phyloP scores from a whole-genome alignment of 2,329 filamentous ascomycete species.

The Penicillium oxalicum region DNA sequence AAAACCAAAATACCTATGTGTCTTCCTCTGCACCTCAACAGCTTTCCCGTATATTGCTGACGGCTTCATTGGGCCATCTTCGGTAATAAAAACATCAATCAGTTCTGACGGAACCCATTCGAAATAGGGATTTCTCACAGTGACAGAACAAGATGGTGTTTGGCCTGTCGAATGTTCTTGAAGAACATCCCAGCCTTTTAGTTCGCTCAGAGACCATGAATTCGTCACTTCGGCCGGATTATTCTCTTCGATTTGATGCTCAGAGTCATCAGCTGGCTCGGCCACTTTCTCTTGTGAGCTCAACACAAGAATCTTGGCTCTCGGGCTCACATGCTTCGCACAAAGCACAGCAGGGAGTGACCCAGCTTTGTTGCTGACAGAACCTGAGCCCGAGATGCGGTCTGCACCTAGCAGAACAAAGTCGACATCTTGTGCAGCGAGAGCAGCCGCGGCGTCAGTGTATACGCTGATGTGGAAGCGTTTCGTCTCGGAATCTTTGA shows the following conservation, averaged over 20 bases:
- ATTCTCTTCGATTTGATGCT: conserved; percentile 50
- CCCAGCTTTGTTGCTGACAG: conserved; percentile 63
- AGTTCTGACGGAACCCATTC: conserved; percentile 53
- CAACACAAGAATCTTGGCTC: conserved; percentile 49
- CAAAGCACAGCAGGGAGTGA: conserved; percentile 55
- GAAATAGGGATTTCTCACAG: conserved; percentile 49
- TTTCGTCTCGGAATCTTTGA: conserved; percentile 12
- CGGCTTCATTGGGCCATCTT: conserved; percentile 42
- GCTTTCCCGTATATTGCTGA: conserved; percentile 21
- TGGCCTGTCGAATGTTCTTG: conserved; percentile 10
- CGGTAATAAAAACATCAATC: conserved; percentile 52
- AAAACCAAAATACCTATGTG: conserved; percentile 18
- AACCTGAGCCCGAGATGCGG: conserved; percentile 51
- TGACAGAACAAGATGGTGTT: conserved; percentile 18
- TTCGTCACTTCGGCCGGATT: conserved; percentile 46
- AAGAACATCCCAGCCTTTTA: conserved; percentile 22
- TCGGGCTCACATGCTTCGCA: conserved; percentile 46
- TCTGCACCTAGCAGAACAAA: conserved; percentile 61
- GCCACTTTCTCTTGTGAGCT: conserved; percentile 59
- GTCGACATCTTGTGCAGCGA: conserved; percentile 49
- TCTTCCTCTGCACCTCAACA: conserved; percentile 14
- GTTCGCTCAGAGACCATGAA: conserved; percentile 39
- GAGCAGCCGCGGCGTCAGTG: conserved; percentile 55
- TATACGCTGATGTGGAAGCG: conserved; percentile 45
- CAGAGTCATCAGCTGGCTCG: conserved; percentile 43